Evolutionary conservation across 2,329 filamentous ascomycete species (phyloP).

Genomic region (Penicillium oxalicum): DNA sequence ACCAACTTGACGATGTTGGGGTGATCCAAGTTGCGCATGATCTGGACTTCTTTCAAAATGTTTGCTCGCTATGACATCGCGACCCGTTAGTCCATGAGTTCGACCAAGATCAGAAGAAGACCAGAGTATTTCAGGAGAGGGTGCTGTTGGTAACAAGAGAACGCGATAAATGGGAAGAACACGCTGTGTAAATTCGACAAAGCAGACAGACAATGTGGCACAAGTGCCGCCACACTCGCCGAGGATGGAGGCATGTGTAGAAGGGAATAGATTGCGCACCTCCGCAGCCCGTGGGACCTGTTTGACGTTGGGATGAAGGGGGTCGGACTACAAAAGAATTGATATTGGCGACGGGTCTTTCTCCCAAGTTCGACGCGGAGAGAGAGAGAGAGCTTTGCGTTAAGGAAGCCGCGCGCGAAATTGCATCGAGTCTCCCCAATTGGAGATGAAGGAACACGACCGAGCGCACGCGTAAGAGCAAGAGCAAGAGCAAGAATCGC

Average conservation of each 20-base stretch:
- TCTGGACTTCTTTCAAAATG: slow-evolving; percentile 96
- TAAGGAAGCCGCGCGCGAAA: too few species aligned
- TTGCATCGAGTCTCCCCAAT: too few species aligned
- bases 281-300: slow-evolving; percentile 93
- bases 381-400: too few species aligned
- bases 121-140: too few species aligned
- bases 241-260: slow-evolving; percentile 19
- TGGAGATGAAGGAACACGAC: too few species aligned
- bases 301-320: slow-evolving; percentile 92
- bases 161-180: too few species aligned
- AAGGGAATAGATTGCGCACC: slow-evolving; percentile 60
- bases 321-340: slow-evolving; percentile 64
- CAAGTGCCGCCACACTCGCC: slow-evolving; percentile 4
- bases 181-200: too few species aligned
- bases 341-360: slow-evolving; percentile 45
- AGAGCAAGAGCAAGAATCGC: slow-evolving; percentile 20
- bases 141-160: too few species aligned
- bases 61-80: slow-evolving; percentile 68
- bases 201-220: not conserved
- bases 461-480: too few species aligned
- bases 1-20: slow-evolving; percentile 92
- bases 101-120: too few species aligned
- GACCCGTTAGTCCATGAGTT: too few species aligned
- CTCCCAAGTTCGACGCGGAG: too few species aligned
- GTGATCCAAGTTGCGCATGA: slow-evolving; percentile 95